phyloP scores from a whole-genome alignment of 305 asterid genomes.

The Fraxinus dipetala region DNA sequence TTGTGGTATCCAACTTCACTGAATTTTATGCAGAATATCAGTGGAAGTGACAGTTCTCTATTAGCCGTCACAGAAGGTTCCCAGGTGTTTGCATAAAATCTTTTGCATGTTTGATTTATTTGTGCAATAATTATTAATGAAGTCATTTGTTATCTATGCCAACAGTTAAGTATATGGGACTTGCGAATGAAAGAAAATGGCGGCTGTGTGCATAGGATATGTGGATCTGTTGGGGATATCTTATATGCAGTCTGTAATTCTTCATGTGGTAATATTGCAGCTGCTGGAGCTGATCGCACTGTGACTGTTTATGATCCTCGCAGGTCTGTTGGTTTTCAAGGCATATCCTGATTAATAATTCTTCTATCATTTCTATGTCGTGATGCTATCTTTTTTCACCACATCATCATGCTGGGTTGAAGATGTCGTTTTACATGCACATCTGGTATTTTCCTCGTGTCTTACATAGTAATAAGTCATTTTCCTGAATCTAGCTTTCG shows the following conservation, averaged over 20 bases:
- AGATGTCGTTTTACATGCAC: neutral
- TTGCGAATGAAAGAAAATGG: constrained; percentile 82
- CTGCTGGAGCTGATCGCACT: constrained; percentile 82
- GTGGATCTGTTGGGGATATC: constrained; percentile 80
- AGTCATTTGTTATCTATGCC: neutral
- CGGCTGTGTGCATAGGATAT: constrained; percentile 76
- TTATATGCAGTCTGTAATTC: constrained; percentile 69
- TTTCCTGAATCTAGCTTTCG: neutral
- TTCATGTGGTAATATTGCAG: constrained; percentile 67
- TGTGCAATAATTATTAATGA: neutral
- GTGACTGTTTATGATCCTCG: constrained; percentile 91
- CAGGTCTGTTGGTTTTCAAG: constrained; percentile 48
- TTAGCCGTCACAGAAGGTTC: constrained; percentile 87
- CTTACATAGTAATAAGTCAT: neutral
- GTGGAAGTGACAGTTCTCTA: constrained; percentile 55
- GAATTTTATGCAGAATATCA: constrained; percentile 47
- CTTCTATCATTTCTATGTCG: neutral
- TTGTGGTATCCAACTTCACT: constrained; percentile 80
- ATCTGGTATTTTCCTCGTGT: neutral
- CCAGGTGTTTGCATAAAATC: constrained; percentile 47
- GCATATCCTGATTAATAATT: constrained; percentile 10
- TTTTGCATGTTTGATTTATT: constrained; percentile 10
- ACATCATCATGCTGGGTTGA: neutral
- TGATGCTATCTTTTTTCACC: constrained; percentile 1
- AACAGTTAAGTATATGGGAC: constrained; percentile 88